phyloP scores from a whole-genome alignment of 164 flowering plant genomes.

The Houttuynia cordata region DNA sequence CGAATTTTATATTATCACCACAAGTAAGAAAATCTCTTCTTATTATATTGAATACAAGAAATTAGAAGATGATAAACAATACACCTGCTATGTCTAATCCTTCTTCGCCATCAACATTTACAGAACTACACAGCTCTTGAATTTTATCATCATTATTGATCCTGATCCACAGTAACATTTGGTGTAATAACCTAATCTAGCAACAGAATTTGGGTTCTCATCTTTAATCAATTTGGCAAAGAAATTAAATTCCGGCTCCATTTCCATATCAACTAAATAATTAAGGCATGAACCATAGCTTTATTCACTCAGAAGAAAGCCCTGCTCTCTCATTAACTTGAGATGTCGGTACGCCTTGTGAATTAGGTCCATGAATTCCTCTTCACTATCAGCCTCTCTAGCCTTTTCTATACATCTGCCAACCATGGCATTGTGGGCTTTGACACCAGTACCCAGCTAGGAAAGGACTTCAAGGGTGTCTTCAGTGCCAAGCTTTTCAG shows the following conservation, averaged over 20 bases:
- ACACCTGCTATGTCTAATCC: slow-evolving; percentile 36
- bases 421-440: slow-evolving; percentile 58
- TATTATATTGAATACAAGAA: too few species aligned
- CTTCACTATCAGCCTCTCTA: slow-evolving; percentile 34
- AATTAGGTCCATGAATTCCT: slow-evolving; percentile 30
- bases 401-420: slow-evolving; percentile 46
- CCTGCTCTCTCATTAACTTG: slow-evolving; percentile 49
- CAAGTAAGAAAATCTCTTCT: too few species aligned
- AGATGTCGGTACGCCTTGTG: slow-evolving; percentile 35
- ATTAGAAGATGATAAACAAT: background rate
- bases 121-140: slow-evolving; percentile 36
- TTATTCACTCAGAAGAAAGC: slow-evolving; percentile 49
- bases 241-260: slow-evolving; percentile 54
- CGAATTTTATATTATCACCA: too few species aligned
- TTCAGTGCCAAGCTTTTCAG: slow-evolving; percentile 41
- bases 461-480: slow-evolving; percentile 38
- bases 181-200: slow-evolving; percentile 77
- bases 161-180: slow-evolving; percentile 62
- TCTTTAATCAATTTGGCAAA: slow-evolving; percentile 34
- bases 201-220: slow-evolving; percentile 23
- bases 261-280: slow-evolving; percentile 50
- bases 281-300: slow-evolving; percentile 57
- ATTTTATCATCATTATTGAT: slow-evolving; percentile 44
- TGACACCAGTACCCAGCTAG: slow-evolving; percentile 51
- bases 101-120: slow-evolving; percentile 22